These are phyloP conservation scores for Yamadazyma atmosphaerica DNA, from an alignment of 1,139 yeast genomes.

Conservation along the genomic window DNA sequence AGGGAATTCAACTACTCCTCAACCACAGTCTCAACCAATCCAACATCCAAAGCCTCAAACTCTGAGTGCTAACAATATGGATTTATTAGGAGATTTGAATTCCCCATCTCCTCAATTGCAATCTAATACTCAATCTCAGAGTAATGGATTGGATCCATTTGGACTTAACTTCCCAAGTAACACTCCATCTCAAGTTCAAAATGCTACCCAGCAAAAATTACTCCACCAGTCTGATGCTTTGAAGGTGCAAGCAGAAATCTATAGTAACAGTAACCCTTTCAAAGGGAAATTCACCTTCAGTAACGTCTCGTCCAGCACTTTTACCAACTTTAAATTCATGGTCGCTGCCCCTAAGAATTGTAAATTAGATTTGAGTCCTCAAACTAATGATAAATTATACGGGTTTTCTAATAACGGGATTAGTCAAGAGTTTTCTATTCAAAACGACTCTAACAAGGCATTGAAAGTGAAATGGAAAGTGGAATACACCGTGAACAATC, in stretches of 20 bases:
- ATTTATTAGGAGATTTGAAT: constrained; percentile 47
- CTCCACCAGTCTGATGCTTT: constrained; percentile 51
- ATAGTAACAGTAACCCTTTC: constrained; percentile 24
- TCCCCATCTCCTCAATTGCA: constrained; percentile 52
- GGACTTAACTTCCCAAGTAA: constrained; percentile 46
- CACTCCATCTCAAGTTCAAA: constrained; percentile 36
- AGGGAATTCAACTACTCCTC: constrained; percentile 9
- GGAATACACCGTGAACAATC: constrained; percentile 53
- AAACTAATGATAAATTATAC: constrained; percentile 56
- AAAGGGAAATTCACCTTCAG: constrained; percentile 45
- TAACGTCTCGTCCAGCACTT: constrained; percentile 35
- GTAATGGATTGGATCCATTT: constrained; percentile 47
- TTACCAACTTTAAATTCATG: constrained; percentile 58
- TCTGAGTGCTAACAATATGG: constrained; percentile 22
- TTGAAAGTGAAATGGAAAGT: constrained; percentile 84
- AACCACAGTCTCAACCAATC: constrained; percentile 9
- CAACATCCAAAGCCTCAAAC: constrained; percentile 17
- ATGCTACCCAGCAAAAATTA: constrained; percentile 16
- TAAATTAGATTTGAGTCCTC: constrained; percentile 66
- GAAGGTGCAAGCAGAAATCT: constrained; percentile 47
- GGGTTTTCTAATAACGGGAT: constrained; percentile 56
- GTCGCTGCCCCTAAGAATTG: constrained; percentile 83
- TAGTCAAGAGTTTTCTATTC: constrained; percentile 60
- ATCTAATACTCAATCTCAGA: constrained; percentile 28
- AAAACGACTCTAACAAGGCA: constrained; percentile 46